Conservation (phyloP, 805 yeast species). For the Yamadazyma akitaensis region DNA sequence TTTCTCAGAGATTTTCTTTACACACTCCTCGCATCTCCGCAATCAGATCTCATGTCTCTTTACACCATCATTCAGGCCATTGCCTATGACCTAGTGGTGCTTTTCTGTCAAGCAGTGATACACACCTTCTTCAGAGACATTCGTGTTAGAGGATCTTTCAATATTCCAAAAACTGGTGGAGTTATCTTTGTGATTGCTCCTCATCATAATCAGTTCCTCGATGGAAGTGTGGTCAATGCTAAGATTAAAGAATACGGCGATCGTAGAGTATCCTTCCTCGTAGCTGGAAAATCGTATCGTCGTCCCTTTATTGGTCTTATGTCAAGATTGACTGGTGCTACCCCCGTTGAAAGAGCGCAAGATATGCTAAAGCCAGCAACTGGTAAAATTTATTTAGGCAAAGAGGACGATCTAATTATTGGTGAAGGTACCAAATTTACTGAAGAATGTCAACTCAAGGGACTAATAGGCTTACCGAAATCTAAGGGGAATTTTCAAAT, state of each 20-base stretch:
- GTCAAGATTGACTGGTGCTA: conserved; percentile 32
- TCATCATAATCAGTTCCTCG: conserved; percentile 42
- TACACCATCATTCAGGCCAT: conserved; percentile 3
- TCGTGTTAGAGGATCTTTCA: conserved; percentile 34
- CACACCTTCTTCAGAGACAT: conserved; percentile 43
- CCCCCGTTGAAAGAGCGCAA: conserved; percentile 43
- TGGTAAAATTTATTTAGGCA: conserved; percentile 27
- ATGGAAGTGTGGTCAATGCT: conserved; percentile 36
- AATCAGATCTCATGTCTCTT: neutral
- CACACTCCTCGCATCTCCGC: neutral
- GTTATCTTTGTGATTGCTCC: conserved; percentile 42
- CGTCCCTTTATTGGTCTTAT: conserved; percentile 28
- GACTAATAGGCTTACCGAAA: conserved; percentile 35
- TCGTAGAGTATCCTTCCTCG: conserved; percentile 33
- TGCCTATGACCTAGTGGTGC: conserved; percentile 25
- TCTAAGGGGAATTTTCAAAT: conserved; percentile 35
- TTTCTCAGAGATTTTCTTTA: too few relatives aligned
- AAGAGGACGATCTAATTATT: conserved; percentile 17
- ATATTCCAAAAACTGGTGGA: conserved; percentile 37
- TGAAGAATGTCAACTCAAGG: conserved; percentile 30
- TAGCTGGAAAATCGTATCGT: conserved; percentile 36
- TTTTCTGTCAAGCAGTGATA: conserved; percentile 32
- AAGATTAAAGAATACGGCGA: conserved; percentile 29
- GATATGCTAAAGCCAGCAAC: conserved; percentile 28
- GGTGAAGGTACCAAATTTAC: conserved; percentile 36